These are phyloP conservation scores for Castanospermum australe DNA, from an alignment of 306 rosid genomes.

Conservation along the genomic window DNA sequence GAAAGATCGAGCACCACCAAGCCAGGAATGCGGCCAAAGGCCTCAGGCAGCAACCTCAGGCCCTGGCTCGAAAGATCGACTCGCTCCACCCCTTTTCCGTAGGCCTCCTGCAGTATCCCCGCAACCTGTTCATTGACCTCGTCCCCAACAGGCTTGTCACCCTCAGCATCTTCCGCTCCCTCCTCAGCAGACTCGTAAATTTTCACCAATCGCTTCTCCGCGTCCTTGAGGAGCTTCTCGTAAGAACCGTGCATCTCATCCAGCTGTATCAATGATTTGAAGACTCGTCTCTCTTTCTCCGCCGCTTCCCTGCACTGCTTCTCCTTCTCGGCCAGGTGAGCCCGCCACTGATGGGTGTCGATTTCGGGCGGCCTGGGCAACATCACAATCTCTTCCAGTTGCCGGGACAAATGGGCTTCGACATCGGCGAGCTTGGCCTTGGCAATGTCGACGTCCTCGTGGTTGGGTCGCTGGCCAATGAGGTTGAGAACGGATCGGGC, in stretches of 20 bases:
- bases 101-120: slow-evolving; percentile 65
- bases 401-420: slow-evolving; percentile 55
- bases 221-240: slow-evolving; percentile 72
- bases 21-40: slow-evolving; percentile 56
- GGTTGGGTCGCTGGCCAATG: slow-evolving; percentile 81
- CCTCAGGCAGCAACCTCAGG: slow-evolving; percentile 67
- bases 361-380: slow-evolving; percentile 69
- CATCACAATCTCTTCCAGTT: slow-evolving; percentile 61
- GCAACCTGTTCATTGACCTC: slow-evolving; percentile 63
- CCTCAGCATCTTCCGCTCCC: not conserved
- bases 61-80: slow-evolving; percentile 55
- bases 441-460: slow-evolving; percentile 72
- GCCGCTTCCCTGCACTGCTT: slow-evolving; percentile 40
- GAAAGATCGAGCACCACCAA: slow-evolving; percentile 63
- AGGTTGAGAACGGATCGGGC: slow-evolving; percentile 68
- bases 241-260: slow-evolving; percentile 84
- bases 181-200: slow-evolving; percentile 58
- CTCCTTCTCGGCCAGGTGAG: slow-evolving; percentile 52
- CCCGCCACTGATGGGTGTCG: slow-evolving; percentile 54
- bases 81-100: slow-evolving; percentile 55
- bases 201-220: slow-evolving; percentile 70
- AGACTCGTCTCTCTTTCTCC: slow-evolving; percentile 58
- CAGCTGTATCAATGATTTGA: slow-evolving; percentile 56
- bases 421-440: slow-evolving; percentile 51
- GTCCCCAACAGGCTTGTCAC: not conserved